Evolutionary conservation across 2,329 filamentous ascomycete species (phyloP).

Genomic region (Metarhizium album): DNA sequence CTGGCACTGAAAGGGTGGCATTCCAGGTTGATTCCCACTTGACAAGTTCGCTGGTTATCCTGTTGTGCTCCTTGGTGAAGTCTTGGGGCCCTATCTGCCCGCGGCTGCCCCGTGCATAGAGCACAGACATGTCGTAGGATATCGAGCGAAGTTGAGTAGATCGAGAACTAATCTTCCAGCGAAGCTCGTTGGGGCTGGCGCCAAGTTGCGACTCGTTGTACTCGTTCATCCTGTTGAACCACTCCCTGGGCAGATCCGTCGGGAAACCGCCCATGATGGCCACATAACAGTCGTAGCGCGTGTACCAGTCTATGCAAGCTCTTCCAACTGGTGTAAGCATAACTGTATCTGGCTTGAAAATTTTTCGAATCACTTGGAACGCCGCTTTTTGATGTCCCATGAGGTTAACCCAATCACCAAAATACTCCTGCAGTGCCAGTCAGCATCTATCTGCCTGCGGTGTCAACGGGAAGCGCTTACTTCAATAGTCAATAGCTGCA

Average conservation of each 20-base stretch:
- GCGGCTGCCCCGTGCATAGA: constrained; percentile 60
- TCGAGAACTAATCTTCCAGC: constrained; percentile 56
- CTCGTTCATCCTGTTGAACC: constrained; percentile 58
- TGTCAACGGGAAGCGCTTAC: constrained; percentile 33
- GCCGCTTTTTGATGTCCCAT: constrained; percentile 89
- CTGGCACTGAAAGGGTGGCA: constrained; percentile 47
- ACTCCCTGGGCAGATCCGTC: constrained; percentile 62
- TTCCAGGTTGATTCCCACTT: constrained; percentile 49
- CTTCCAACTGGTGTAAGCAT: constrained; percentile 60
- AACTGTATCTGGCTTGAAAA: constrained; percentile 68
- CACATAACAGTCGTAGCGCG: constrained; percentile 76
- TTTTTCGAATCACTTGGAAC: constrained; percentile 62
- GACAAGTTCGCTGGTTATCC: constrained; percentile 35
- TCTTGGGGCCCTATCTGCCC: constrained; percentile 53
- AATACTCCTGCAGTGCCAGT: constrained; percentile 59
- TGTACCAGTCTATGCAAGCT: constrained; percentile 79
- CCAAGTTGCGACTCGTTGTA: constrained; percentile 50
- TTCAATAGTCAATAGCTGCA: constrained; percentile 90
- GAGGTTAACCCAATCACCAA: constrained; percentile 92
- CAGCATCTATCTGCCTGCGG: constrained; percentile 1
- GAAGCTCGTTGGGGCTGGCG: constrained; percentile 49
- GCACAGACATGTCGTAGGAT: constrained; percentile 66
- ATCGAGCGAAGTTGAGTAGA: constrained; percentile 59
- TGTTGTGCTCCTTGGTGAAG: constrained; percentile 52
- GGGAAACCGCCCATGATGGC: constrained; percentile 73